Evolutionary conservation across 2,329 filamentous ascomycete genomes (phyloP), one percentile per base, ranked within the genome.

Genomic region (Chaetomiaceae sp.): DNA sequence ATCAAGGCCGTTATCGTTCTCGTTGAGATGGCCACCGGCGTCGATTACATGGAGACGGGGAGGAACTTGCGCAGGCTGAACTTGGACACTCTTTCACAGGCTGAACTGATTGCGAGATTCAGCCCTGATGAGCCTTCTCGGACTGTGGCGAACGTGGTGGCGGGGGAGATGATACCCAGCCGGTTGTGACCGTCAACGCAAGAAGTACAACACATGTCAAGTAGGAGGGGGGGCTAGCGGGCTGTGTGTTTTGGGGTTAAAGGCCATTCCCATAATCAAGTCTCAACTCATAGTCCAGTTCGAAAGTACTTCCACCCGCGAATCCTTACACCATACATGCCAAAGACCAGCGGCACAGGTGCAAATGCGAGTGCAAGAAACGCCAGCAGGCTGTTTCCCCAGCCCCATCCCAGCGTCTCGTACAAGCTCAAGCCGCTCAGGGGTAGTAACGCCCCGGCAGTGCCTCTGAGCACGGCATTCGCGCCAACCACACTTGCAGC

Each of bases 371-470:
- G 31, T 16, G 62, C 61, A 34, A 67, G 55, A 42, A 66, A 65
- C 1, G 51, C 64, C 40, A 67, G 39, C 25, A 65, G 33, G 7
- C 57, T 63, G 49, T 66, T 66, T 2, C 65, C 65, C 65, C 65
- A 67, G 13, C 65, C 65, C 21, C 64, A 51, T 6, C 65, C 65
- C 1, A 67, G 48, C 6, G 38, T 56, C 8, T 56, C 42, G 41
- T 67, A 67, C 52, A 67, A 56, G 2, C 65, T 13, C n/a, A 74
- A 60, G 3, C 64, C 66, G 27, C 70, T 71, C 9, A 84, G 65
- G 0, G 81, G 79, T 1, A 84, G 65, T 17, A 80, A 63, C 0
- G 74, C 78, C 16, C 79, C 81, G 48, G 76, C 66, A 0, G 79
- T 56, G 4, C 62, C 67, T 35, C 80, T 65, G 2, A 83, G 64